phyloP scores from a whole-genome alignment of 306 rosid genomes.

The Luffa aegyptiaca region DNA sequence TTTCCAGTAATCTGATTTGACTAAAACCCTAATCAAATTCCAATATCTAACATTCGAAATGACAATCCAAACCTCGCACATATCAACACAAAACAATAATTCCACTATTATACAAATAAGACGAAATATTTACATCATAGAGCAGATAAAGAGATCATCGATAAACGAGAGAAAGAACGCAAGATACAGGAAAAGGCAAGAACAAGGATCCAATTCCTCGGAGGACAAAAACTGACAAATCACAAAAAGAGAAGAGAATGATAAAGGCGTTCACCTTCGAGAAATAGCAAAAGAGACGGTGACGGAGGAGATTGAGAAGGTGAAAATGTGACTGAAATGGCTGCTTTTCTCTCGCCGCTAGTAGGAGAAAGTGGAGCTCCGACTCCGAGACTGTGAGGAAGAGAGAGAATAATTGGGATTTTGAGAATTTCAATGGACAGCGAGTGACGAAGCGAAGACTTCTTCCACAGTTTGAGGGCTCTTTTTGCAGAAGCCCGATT shows the following conservation, averaged over 20 bases:
- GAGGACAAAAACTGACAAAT: neutral
- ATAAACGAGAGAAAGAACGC: neutral
- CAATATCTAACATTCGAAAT: neutral
- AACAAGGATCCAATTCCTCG: neutral
- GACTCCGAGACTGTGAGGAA: neutral
- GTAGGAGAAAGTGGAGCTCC: neutral
- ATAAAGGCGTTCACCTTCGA: neutral
- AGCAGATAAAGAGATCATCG: neutral
- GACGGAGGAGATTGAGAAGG: neutral
- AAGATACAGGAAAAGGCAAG: neutral
- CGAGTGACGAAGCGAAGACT: neutral
- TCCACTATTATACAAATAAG: neutral
- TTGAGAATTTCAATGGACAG: slow-evolving; percentile 2
- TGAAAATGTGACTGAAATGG: neutral
- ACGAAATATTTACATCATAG: neutral
- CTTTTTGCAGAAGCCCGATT: neutral
- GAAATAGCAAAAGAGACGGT: neutral
- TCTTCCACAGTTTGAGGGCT: neutral
- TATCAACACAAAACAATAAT: neutral
- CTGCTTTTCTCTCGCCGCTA: neutral
- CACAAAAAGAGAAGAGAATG: neutral
- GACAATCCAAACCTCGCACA: neutral
- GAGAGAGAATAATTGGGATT: neutral
- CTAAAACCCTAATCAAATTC: neutral
- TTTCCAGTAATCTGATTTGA: neutral